A percentile compares a stretch with the other conserved stretches of the same genome.
phyloP scores from a whole-genome alignment of 2,329 filamentous ascomycete species.

The Mariannaea elegans region DNA sequence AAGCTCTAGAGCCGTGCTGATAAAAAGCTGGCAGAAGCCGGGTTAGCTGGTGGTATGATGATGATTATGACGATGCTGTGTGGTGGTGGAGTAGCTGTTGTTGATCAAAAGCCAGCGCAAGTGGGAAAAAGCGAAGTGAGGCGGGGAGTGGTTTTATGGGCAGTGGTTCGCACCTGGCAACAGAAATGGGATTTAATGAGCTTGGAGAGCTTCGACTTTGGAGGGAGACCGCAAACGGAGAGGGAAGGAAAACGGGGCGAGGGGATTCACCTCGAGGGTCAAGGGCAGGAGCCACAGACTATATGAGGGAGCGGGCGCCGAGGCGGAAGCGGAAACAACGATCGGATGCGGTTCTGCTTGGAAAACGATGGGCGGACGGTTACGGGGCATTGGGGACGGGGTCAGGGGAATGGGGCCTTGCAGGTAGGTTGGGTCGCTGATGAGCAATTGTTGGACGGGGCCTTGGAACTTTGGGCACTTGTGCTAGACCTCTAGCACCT shows the following conservation, averaged over 20 bases:
- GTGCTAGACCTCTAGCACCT: not conserved
- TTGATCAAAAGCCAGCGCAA: not conserved
- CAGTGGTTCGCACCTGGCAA: slow-evolving; percentile 28
- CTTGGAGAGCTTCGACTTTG: slow-evolving; percentile 1
- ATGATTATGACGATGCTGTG: slow-evolving; percentile 24
- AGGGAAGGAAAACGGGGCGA: slow-evolving; percentile 16
- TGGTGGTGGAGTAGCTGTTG: slow-evolving; percentile 27
- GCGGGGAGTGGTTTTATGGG: slow-evolving; percentile 10
- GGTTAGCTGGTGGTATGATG: slow-evolving; percentile 34
- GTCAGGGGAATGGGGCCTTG: not conserved
- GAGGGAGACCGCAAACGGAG: slow-evolving; percentile 19
- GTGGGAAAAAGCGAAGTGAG: not conserved
- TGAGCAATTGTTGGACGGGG: not conserved
- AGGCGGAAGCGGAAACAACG: slow-evolving; percentile 30
- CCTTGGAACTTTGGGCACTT: slow-evolving; percentile 7
- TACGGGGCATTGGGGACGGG: not conserved
- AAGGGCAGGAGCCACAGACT: slow-evolving; percentile 34
- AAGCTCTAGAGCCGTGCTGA: slow-evolving; percentile 7
- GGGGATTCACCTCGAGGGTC: slow-evolving; percentile 4
- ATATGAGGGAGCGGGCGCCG: slow-evolving; percentile 36
- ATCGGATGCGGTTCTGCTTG: slow-evolving; percentile 29
- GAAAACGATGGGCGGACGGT: not conserved
- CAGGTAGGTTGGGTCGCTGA: not conserved
- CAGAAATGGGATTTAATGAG: not conserved
- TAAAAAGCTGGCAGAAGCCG: slow-evolving; percentile 17